These are phyloP conservation scores for Colletotrichum camelliae DNA, from an alignment of 2,329 filamentous ascomycete genomes.

Conservation along the genomic window DNA sequence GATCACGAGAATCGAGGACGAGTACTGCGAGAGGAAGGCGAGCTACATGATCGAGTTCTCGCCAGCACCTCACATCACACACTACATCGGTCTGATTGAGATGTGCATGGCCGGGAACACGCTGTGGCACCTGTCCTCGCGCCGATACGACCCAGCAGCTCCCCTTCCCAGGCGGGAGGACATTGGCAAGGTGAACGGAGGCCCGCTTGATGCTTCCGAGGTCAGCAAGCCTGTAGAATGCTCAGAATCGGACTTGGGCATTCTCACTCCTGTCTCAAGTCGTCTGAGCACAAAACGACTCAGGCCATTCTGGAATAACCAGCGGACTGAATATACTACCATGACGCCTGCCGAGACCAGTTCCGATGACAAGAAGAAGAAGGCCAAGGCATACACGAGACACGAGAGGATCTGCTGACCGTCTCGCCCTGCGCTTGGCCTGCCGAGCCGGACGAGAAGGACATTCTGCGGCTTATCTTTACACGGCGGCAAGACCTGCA, in stretches of 20 bases:
- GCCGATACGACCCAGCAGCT: neutral
- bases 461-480: conserved; percentile 2
- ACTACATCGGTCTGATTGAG: neutral
- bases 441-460: neutral
- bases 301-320: neutral
- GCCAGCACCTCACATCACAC: neutral
- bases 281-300: neutral
- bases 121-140: neutral
- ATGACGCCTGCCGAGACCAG: neutral
- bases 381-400: neutral
- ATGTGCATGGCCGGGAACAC: conserved; percentile 6
- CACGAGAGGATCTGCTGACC: neutral
- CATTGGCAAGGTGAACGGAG: neutral
- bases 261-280: neutral
- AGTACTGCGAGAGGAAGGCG: conserved; percentile 3
- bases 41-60: neutral
- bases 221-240: neutral
- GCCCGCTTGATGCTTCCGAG: neutral
- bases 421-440: conserved; percentile 4
- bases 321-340: neutral
- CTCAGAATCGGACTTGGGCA: neutral
- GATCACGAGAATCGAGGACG: neutral
- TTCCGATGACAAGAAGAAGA: neutral
- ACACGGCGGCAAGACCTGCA: neutral
- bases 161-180: neutral